Evolutionary conservation across 2,329 filamentous ascomycete genomes (phyloP).

Genomic region (Xylariomycetidae sp.): DNA sequence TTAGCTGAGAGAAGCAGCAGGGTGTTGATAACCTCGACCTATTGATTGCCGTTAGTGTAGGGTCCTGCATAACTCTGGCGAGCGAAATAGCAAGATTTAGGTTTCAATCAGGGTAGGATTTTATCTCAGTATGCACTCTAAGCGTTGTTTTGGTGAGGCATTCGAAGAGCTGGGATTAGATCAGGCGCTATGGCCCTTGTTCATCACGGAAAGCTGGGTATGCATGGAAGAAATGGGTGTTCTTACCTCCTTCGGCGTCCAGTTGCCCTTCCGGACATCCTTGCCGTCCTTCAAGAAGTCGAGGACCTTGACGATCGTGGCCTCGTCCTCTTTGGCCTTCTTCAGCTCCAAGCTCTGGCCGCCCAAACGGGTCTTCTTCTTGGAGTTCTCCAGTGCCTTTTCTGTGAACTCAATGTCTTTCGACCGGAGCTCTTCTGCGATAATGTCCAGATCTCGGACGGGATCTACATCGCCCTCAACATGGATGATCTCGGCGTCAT

Average conservation of each 20-base stretch:
- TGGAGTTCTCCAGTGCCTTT: slow-evolving; percentile 85
- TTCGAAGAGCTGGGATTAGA: slow-evolving; percentile 99
- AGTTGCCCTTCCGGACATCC: slow-evolving; percentile 85
- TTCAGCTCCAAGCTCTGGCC: slow-evolving; percentile 97
- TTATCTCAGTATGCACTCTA: slow-evolving; percentile 83
- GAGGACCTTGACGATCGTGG: slow-evolving; percentile 85
- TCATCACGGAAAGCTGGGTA: slow-evolving; percentile 66
- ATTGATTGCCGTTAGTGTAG: slow-evolving; percentile 25
- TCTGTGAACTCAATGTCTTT: slow-evolving; percentile 99
- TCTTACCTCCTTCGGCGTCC: slow-evolving; percentile 94
- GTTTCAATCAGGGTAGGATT: slow-evolving; percentile 58
- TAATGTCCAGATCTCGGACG: slow-evolving; percentile 88
- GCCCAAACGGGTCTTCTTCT: slow-evolving; percentile 91
- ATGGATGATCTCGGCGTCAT: slow-evolving; percentile 99
- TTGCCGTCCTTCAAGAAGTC: slow-evolving; percentile 80
- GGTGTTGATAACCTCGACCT: slow-evolving; percentile 98
- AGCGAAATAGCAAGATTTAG: not conserved
- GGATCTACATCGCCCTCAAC: slow-evolving; percentile 98
- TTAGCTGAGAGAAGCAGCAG: slow-evolving; percentile 93
- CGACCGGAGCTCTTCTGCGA: slow-evolving; percentile 90
- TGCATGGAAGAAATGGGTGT: slow-evolving; percentile 17
- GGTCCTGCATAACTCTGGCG: not conserved
- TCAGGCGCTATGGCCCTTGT: slow-evolving; percentile 92
- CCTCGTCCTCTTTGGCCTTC: slow-evolving; percentile 92
- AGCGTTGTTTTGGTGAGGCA: slow-evolving; percentile 67